Evolutionary conservation across 2,329 filamentous ascomycete genomes (phyloP).

Genomic region (Elsinoe batatas): DNA sequence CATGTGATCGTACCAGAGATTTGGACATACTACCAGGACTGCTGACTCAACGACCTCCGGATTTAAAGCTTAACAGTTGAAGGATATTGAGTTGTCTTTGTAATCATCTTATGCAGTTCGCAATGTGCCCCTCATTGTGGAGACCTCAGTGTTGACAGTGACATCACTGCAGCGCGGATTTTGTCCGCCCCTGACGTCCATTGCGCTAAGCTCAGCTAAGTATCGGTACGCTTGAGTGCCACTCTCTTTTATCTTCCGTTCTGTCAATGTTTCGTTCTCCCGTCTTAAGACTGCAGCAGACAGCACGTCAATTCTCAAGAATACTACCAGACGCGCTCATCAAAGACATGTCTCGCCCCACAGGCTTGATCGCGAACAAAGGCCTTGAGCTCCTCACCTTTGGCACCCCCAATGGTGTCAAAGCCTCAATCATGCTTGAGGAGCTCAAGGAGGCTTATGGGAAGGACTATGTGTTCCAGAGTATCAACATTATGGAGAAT

Average conservation of each 20-base stretch:
- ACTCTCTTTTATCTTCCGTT: not conserved
- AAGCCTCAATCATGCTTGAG: slow-evolving; percentile 53
- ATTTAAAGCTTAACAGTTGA: too few relatives aligned
- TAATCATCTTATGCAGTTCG: too few relatives aligned
- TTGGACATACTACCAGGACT: too few relatives aligned
- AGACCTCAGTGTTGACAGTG: not conserved
- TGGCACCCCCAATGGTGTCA: slow-evolving; percentile 40
- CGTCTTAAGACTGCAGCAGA: slow-evolving; percentile 22
- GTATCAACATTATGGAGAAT: slow-evolving; percentile 51
- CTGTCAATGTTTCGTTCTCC: slow-evolving; percentile 21
- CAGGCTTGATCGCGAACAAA: slow-evolving; percentile 50
- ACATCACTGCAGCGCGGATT: not conserved
- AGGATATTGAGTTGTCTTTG: too few relatives aligned
- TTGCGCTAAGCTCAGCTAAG: not conserved
- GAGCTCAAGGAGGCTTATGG: slow-evolving; percentile 57
- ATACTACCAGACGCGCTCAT: slow-evolving; percentile 16
- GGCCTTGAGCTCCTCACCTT: slow-evolving; percentile 57
- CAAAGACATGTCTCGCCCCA: slow-evolving; percentile 33
- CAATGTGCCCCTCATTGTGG: too few relatives aligned
- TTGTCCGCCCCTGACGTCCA: not conserved
- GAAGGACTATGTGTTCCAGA: slow-evolving; percentile 47
- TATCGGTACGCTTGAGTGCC: not conserved
- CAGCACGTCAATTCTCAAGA: slow-evolving; percentile 19
- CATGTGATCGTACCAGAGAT: too few relatives aligned
- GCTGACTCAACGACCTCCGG: too few relatives aligned